These are phyloP conservation scores for Populus davidiana DNA, from an alignment of 345 rosid genomes.

Conservation along the genomic window DNA sequence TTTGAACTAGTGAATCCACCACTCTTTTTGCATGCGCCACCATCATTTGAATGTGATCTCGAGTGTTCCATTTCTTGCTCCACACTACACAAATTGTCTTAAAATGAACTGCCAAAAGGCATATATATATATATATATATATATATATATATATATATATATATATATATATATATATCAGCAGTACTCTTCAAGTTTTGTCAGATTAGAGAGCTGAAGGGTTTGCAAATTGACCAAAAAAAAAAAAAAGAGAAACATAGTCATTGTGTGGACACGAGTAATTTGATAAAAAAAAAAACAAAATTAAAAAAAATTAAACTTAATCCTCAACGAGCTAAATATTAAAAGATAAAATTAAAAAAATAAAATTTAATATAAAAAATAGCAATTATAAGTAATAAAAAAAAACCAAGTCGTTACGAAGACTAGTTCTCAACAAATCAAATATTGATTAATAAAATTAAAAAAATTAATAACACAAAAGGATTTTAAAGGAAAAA, in stretches of 20 bases:
- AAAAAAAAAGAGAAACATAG: background rate
- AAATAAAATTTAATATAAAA: too few species aligned
- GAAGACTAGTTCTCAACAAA: too few species aligned
- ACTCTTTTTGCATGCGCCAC: constrained; percentile 11
- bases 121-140: background rate
- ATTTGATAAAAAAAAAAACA: too few species aligned
- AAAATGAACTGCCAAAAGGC: background rate
- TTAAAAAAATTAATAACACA: too few species aligned
- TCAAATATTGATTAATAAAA: too few species aligned
- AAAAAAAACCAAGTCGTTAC: too few species aligned
- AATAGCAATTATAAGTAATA: too few species aligned
- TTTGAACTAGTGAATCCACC: background rate
- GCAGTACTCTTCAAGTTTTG: background rate
- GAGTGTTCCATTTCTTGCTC: background rate
- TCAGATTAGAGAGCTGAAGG: background rate
- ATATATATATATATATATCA: background rate
- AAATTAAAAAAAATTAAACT: too few species aligned
- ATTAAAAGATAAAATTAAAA: too few species aligned
- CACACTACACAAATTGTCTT: background rate
- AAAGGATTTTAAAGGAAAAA: too few species aligned
- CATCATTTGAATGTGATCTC: constrained; percentile 2
- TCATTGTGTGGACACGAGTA: background rate
- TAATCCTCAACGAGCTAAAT: rapidly evolving
- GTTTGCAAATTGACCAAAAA: background rate
- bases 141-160: too few species aligned